Evolutionary conservation across 164 flowering plant species (phyloP).

Genomic region (Vitis amurensis): DNA sequence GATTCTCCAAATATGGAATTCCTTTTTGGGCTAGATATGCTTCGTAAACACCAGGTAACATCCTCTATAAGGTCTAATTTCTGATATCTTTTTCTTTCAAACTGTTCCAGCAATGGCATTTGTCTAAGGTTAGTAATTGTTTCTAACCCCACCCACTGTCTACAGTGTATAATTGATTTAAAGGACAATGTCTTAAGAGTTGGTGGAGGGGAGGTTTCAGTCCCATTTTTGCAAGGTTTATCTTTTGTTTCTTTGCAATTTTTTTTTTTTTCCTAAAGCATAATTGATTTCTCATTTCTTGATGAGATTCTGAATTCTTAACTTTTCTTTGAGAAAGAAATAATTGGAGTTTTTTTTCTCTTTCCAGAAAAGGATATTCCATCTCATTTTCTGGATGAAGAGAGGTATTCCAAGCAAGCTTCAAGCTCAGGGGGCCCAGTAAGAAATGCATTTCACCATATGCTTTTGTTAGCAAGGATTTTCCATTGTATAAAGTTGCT

Average conservation of each 20-base stretch:
- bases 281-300: neutral
- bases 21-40: conserved; percentile 98
- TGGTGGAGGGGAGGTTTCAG: conserved; percentile 97
- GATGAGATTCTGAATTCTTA: neutral
- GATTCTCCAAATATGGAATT: conserved; percentile 97
- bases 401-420: conserved; percentile 63
- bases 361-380: conserved; percentile 92
- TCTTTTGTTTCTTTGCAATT: conserved; percentile 6
- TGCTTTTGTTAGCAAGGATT: neutral
- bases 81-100: neutral
- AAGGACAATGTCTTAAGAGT: conserved; percentile 93
- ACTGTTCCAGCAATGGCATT: neutral
- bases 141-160: conserved; percentile 11
- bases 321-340: neutral
- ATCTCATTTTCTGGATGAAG: conserved; percentile 66
- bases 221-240: conserved; percentile 88
- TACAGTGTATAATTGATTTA: conserved; percentile 91
- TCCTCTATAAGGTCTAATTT: conserved; percentile 3
- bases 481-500: neutral
- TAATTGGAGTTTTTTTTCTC: neutral
- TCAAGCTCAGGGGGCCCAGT: conserved; percentile 72
- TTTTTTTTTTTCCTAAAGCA: neutral
- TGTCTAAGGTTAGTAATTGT: neutral
- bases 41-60: conserved; percentile 91
- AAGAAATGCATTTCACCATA: conserved; percentile 24